Base-by-base conservation (phyloP, 495 filamentous ascomycete genomes). In the Hypoxylon intermedium region DNA sequence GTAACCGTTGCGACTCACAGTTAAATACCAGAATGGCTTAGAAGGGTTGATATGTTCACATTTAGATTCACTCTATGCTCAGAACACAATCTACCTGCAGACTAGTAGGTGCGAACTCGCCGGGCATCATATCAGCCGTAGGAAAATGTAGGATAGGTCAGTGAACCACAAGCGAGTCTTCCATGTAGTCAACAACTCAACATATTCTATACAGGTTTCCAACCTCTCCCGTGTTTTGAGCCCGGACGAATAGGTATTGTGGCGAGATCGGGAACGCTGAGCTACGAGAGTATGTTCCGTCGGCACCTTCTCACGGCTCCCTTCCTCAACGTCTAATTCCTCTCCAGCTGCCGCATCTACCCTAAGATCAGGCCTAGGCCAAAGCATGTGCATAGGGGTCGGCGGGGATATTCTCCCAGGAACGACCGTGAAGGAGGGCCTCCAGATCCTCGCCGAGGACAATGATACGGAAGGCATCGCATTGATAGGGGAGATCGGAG, bases 401-500 rank as follows among this genome's bases (percentile, higher is more conserved):
- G 92, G 92, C 2, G 93, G 92, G 0, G 92, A 96, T 75, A 84
- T 90, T 19, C 70, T 93, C 33, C 89, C 90, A 0, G 92, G 92
- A 0, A 97, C 91, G 1, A 87, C 87, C 38, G 85, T 96, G 52
- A 84, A 87, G 2, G 92, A 96, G 56, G 92, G 84, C 1, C 69
- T 97, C 46, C 79, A 79, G 43, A 79, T 92, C 15, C 87, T 97
- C 41, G 82, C 89, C 56, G 69, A 89, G 34, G 90, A 97, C 60
- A 71, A 82, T 21, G 84, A 89, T 53, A 97, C 92, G 0, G 82
- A 91, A 57, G 92, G 87, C 2, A 93, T 96, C 24, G 84, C 93
- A 16, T 52, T 96, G 1, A 85, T 95, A 54, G 92, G 92, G 16
- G 92, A 97, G 70, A 85, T 96, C 66, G 92, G 92, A n/a, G 92